phyloP scores from a whole-genome alignment of 805 yeast species.

The Candida vaughaniae region DNA sequence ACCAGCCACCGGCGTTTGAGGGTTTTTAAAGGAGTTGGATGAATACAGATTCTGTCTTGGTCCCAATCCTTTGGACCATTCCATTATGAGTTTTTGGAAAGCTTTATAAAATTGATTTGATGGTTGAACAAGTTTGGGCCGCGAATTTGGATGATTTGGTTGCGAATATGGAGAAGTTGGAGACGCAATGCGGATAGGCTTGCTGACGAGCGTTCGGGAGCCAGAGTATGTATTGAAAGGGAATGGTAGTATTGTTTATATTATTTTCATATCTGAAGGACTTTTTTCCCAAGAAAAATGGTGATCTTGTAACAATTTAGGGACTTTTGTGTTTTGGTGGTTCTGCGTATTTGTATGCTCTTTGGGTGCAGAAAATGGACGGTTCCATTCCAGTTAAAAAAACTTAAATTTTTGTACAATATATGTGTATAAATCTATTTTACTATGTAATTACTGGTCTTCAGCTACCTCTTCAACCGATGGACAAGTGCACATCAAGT shows the following conservation, averaged over 20 bases:
- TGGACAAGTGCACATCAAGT: constrained; percentile 92
- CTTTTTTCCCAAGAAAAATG: too few relatives aligned
- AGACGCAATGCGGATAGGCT: too few relatives aligned
- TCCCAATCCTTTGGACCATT: constrained; percentile 9
- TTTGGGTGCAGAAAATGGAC: too few relatives aligned
- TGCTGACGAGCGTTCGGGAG: too few relatives aligned
- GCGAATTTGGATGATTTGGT: constrained; percentile 5
- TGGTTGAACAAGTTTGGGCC: background rate
- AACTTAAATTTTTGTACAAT: too few relatives aligned
- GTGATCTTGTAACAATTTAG: background rate
- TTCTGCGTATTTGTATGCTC: too few relatives aligned
- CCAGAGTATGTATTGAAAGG: too few relatives aligned
- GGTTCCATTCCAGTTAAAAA: too few relatives aligned
- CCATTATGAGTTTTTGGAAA: too few relatives aligned
- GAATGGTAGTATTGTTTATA: too few relatives aligned
- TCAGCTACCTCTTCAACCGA: constrained; percentile 71
- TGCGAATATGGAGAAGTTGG: background rate
- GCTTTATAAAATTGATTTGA: too few relatives aligned
- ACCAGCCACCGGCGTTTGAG: background rate
- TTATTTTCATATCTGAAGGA: too few relatives aligned
- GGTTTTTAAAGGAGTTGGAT: background rate
- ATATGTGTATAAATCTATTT: background rate
- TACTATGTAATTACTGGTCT: constrained; percentile 11
- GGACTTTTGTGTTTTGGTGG: background rate
- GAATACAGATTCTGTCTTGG: constrained; percentile 3